Evolutionary conservation across 2,329 filamentous ascomycete genomes (phyloP).

Genomic region (Huntiella decipiens): DNA sequence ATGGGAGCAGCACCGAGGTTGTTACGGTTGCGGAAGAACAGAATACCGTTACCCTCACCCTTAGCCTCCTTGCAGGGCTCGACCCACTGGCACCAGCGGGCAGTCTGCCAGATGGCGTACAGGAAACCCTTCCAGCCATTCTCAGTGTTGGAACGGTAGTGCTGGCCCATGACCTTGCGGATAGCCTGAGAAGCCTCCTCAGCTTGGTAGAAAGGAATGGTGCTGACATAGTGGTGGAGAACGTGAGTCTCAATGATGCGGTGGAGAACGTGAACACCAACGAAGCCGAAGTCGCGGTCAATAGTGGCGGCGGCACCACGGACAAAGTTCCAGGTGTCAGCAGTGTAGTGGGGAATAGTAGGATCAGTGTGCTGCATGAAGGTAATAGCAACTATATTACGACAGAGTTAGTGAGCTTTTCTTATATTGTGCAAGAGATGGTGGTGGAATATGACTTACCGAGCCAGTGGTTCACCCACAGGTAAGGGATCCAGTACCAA

Average conservation of each 20-base stretch:
- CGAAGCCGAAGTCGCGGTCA: constrained; percentile 91
- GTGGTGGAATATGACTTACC: constrained; percentile 38
- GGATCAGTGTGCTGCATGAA: constrained; percentile 96
- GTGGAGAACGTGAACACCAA: constrained; percentile 77
- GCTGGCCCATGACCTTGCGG: constrained; percentile 81
- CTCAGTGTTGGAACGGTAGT: constrained; percentile 72
- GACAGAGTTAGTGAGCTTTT: background rate
- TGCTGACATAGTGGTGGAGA: constrained; percentile 91
- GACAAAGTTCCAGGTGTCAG: constrained; percentile 75
- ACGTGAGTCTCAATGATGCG: constrained; percentile 97
- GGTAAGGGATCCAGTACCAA: constrained; percentile 89
- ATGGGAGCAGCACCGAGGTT: constrained; percentile 45
- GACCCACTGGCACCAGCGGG: constrained; percentile 89
- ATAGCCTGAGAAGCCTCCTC: constrained; percentile 90
- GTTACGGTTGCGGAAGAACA: constrained; percentile 94
- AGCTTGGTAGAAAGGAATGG: constrained; percentile 76
- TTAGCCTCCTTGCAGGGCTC: constrained; percentile 70
- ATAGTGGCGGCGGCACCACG: constrained; percentile 90
- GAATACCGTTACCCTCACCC: constrained; percentile 63
- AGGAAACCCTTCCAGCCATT: constrained; percentile 71
- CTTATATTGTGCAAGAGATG: background rate
- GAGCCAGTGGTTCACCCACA: constrained; percentile 99
- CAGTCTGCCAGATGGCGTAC: constrained; percentile 58
- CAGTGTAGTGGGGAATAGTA: constrained; percentile 77
- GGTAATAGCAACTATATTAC: constrained; percentile 68